Evolutionary conservation across 208 protist genomes (phyloP).

Genomic region (Leishmania mexicana): DNA sequence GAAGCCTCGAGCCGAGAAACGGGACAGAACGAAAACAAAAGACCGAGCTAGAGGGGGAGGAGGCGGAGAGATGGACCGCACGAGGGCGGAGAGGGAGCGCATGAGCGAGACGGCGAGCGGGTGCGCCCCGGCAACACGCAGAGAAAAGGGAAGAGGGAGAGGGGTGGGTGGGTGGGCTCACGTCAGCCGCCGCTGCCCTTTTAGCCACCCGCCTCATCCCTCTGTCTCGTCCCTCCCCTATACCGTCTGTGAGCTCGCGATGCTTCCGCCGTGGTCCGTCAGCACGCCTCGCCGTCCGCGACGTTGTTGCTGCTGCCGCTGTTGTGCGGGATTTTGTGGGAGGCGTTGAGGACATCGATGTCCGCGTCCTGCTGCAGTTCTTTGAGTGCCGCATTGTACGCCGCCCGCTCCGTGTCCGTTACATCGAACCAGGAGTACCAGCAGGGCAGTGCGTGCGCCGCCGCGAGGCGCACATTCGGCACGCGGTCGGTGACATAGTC

Average conservation of each 20-base stretch:
- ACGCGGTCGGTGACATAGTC: constrained; percentile 55
- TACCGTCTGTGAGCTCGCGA: background rate
- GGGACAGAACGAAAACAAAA: too few species aligned
- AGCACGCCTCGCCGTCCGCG: background rate
- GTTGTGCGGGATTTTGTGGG: constrained; percentile 29
- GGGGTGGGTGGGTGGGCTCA: background rate
- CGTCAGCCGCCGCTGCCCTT: background rate
- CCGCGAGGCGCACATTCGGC: constrained; percentile 71
- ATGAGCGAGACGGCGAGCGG: background rate
- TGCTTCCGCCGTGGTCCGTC: background rate
- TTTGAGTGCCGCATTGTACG: constrained; percentile 46
- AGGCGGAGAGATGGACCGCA: background rate
- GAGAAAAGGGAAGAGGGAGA: constrained; percentile 2
- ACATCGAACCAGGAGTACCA: constrained; percentile 54
- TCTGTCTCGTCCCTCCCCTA: background rate
- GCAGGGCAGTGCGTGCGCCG: constrained; percentile 44
- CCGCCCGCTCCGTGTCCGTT: constrained; percentile 17
- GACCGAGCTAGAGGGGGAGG: background rate
- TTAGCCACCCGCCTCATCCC: background rate
- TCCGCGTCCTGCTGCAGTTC: constrained; percentile 55
- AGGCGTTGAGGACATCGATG: constrained; percentile 48
- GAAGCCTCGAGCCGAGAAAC: background rate
- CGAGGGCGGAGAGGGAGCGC: background rate
- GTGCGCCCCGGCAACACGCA: background rate
- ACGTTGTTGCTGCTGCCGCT: background rate